A percentile compares a stretch with the other conserved stretches of the same genome.
These are phyloP conservation scores for Annulohypoxylon moriforme DNA, from an alignment of 495 filamentous ascomycete genomes.

Conservation along the genomic window DNA sequence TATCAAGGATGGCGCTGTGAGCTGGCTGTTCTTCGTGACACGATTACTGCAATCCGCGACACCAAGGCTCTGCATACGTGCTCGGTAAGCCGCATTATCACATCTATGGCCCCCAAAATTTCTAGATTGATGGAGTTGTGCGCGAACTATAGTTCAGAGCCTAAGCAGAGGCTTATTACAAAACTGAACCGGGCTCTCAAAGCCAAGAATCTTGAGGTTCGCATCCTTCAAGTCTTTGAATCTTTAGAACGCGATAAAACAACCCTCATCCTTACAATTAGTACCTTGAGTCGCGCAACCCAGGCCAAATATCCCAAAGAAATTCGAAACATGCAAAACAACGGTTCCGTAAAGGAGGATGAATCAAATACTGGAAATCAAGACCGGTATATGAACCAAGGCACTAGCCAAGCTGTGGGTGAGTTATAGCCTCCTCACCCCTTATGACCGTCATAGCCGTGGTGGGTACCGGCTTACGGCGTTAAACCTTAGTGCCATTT, in stretches of 20 bases:
- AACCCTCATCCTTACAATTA: constrained; percentile 18
- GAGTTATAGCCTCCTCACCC: too few relatives aligned
- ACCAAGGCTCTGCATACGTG: constrained; percentile 9
- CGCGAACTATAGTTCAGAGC: not conserved
- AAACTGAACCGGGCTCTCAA: not conserved
- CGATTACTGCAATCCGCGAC: not conserved
- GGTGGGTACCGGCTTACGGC: too few relatives aligned
- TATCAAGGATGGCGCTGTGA: not conserved
- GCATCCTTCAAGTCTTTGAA: constrained; percentile 10
- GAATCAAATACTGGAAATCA: too few relatives aligned
- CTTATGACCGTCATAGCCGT: too few relatives aligned
- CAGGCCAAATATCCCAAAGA: too few relatives aligned
- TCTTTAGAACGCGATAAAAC: constrained; percentile 26
- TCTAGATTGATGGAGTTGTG: not conserved
- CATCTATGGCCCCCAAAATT: constrained; percentile 18
- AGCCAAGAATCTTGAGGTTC: not conserved
- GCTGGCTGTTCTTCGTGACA: not conserved
- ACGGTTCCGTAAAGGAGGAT: too few relatives aligned
- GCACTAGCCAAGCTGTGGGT: too few relatives aligned
- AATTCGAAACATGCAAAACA: too few relatives aligned
- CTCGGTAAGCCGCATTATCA: not conserved
- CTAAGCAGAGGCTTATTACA: not conserved
- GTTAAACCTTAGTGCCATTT: too few relatives aligned
- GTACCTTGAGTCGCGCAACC: too few relatives aligned
- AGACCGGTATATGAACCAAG: too few relatives aligned